Conservation (phyloP, 2,329 filamentous ascomycete genomes). For the Rosellinia necatrix region DNA sequence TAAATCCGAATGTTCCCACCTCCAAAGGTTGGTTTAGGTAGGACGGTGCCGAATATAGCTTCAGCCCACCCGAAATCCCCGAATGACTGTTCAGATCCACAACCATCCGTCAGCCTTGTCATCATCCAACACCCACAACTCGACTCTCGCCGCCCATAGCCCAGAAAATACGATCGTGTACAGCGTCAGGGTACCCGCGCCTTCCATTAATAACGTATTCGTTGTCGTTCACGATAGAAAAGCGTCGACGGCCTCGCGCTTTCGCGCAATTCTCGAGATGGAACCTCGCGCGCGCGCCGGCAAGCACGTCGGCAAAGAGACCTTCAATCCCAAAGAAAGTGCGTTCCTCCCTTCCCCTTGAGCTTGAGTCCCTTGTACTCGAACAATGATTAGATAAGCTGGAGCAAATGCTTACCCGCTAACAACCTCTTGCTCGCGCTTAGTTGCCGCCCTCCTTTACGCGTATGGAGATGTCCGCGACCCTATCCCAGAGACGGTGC, state of each 20-base stretch:
- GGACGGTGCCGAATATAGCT: background rate
- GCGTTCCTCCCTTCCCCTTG: conserved; percentile 41
- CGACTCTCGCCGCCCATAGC: background rate
- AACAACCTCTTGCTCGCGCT: conserved; percentile 27
- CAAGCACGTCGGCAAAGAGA: conserved; percentile 83
- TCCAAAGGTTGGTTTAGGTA: too few relatives aligned
- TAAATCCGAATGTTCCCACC: too few relatives aligned
- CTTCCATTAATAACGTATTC: background rate
- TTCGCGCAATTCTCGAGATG: conserved; percentile 48
- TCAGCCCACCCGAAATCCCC: too few relatives aligned
- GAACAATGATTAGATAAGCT: background rate
- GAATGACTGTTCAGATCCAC: background rate
- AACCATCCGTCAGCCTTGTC: conserved; percentile 9
- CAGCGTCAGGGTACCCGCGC: background rate
- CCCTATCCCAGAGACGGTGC: conserved; percentile 81
- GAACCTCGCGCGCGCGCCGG: conserved; percentile 78
- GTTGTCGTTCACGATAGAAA: background rate
- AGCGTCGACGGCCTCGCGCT: background rate
- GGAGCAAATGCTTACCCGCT: conserved; percentile 2
- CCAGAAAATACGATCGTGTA: background rate
- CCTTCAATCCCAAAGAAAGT: conserved; percentile 76
- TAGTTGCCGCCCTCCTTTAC: conserved; percentile 76
- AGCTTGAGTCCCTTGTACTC: background rate
- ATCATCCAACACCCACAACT: background rate
- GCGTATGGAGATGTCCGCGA: conserved; percentile 78